Percentiles rank a stretch among this genome's conserved stretches.
These are phyloP conservation scores for Tricholoma matsutake DNA, from an alignment of 768 basidiomycete genomes.

Conservation along the genomic window DNA sequence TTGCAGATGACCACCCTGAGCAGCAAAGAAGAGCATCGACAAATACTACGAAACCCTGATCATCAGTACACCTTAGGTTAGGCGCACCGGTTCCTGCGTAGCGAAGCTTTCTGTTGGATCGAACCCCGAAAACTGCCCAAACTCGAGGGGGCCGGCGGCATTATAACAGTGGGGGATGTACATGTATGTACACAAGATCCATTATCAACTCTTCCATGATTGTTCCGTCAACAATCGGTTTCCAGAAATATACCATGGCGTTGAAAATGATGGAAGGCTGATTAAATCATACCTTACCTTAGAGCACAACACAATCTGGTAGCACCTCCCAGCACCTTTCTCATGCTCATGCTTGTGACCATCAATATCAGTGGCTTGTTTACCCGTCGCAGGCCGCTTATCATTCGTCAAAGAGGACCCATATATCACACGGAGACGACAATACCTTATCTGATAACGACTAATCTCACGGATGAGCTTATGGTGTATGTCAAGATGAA, in stretches of 20 bases:
- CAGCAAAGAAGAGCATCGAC: neutral
- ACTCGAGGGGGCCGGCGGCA: neutral
- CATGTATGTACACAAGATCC: slow-evolving; percentile 16
- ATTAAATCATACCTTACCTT: neutral
- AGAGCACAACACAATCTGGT: neutral
- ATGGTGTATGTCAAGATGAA: too few relatives aligned
- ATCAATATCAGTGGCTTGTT: too few relatives aligned
- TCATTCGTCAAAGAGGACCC: too few relatives aligned
- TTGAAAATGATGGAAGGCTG: too few relatives aligned
- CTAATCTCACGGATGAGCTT: too few relatives aligned
- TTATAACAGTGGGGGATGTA: slow-evolving; percentile 8
- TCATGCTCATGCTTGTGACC: neutral
- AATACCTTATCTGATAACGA: too few relatives aligned
- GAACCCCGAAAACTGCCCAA: slow-evolving; percentile 4
- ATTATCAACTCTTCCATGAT: neutral
- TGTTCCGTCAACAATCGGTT: neutral
- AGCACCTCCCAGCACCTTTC: neutral
- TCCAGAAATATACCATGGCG: neutral
- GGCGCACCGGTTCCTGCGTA: neutral
- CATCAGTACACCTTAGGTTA: neutral
- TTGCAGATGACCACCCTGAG: neutral
- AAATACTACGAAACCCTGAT: neutral
- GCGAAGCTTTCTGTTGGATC: neutral
- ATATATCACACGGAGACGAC: too few relatives aligned
- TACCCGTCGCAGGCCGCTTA: too few relatives aligned